These are phyloP conservation scores for Vicia faba DNA, from an alignment of 306 rosid species.

Conservation along the genomic window DNA sequence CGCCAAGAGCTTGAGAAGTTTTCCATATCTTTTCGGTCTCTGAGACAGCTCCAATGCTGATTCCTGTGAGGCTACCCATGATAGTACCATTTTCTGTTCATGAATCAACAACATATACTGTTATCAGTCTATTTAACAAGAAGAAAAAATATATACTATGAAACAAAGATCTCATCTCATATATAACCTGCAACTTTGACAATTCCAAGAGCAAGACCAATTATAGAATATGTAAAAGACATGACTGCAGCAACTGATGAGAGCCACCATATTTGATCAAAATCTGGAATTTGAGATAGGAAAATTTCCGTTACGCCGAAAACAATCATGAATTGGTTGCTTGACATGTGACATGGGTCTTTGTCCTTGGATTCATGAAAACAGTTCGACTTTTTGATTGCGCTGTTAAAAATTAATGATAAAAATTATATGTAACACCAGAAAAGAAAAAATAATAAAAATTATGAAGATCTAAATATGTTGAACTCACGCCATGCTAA, in stretches of 20 bases:
- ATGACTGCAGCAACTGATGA: conserved; percentile 61
- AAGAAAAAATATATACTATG: neutral
- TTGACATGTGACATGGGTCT: conserved; percentile 58
- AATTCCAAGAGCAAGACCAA: conserved; percentile 62
- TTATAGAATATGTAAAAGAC: conserved; percentile 62
- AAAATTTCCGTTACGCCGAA: conserved; percentile 48
- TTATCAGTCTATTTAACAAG: conserved; percentile 11
- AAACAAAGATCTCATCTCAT: neutral
- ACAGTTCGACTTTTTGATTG: conserved; percentile 54
- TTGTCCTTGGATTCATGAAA: conserved; percentile 43
- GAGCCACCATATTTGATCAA: conserved; percentile 76
- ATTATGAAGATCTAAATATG: neutral
- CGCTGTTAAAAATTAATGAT: conserved; percentile 38
- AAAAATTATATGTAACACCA: too few relatives aligned
- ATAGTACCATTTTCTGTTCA: conserved; percentile 53
- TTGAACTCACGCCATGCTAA: conserved; percentile 62
- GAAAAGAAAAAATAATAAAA: neutral
- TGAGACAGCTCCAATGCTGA: conserved; percentile 43
- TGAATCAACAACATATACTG: conserved; percentile 17
- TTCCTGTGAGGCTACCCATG: conserved; percentile 55
- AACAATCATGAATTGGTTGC: conserved; percentile 48
- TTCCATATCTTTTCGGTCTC: conserved; percentile 57
- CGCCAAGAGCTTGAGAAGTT: conserved; percentile 65
- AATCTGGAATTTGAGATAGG: conserved; percentile 64
- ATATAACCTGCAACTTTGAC: conserved; percentile 65